phyloP scores from a whole-genome alignment of 2,329 filamentous ascomycete species.

The Aspergillus clavatus region DNA sequence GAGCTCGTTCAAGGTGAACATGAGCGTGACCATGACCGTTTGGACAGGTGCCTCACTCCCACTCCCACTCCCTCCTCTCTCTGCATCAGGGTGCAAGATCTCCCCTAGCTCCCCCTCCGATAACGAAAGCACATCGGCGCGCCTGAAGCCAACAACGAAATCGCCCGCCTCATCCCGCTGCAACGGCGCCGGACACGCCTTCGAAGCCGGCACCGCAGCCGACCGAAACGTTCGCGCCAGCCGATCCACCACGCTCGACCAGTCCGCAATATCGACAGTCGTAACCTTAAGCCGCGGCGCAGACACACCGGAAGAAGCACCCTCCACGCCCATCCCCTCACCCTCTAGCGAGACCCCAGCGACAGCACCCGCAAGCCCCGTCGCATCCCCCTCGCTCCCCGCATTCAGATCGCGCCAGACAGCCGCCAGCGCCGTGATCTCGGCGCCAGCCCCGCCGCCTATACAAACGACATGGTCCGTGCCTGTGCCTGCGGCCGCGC shows the following conservation, averaged over 20 bases:
- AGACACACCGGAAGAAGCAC: background rate
- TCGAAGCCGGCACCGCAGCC: constrained; percentile 23
- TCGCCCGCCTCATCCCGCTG: constrained; percentile 1
- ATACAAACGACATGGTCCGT: constrained; percentile 49
- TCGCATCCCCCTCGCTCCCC: too few species aligned
- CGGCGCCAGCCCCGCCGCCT: constrained; percentile 62
- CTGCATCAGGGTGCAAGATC: constrained; percentile 20
- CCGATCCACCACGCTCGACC: constrained; percentile 58
- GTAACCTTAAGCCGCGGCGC: constrained; percentile 39
- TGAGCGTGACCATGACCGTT: constrained; percentile 65
- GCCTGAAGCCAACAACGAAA: constrained; percentile 41
- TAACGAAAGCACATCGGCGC: constrained; percentile 48
- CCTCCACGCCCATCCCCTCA: background rate
- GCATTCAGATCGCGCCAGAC: constrained; percentile 43
- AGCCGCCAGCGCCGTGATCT: constrained; percentile 60
- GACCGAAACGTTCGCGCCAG: constrained; percentile 54
- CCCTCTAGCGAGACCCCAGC: constrained; percentile 5
- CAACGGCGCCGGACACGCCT: constrained; percentile 28
- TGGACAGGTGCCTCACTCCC: background rate
- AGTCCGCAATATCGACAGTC: constrained; percentile 79
- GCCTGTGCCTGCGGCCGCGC: background rate
- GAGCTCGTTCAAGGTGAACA: constrained; percentile 95
- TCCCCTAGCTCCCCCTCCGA: constrained; percentile 37
- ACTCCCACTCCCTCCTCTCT: background rate
- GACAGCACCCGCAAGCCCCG: constrained; percentile 11